A percentile compares a stretch with the other conserved stretches of the same genome.
phyloP scores from a whole-genome alignment of 108 stramenopile species.

The Nitzschia inconspicua region DNA sequence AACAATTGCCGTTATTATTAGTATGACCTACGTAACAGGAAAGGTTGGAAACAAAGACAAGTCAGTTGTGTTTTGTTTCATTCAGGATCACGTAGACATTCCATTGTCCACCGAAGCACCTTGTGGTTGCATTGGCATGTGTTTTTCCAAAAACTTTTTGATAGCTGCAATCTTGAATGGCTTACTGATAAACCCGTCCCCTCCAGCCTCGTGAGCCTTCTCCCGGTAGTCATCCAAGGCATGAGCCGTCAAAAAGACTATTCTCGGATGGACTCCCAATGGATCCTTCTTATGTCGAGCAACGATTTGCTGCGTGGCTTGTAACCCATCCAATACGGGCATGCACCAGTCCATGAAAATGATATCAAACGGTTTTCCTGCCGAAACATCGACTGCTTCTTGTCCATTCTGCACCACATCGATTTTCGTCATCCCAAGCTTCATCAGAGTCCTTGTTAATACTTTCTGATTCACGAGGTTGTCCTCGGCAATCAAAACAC shows the following conservation, averaged over 20 bases:
- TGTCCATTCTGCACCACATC: conserved; percentile 37
- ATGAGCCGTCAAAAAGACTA: conserved; percentile 43
- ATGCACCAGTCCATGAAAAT: conserved; percentile 52
- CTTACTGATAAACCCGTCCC: conserved; percentile 26
- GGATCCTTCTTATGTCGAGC: conserved; percentile 1
- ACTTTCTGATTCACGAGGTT: conserved; percentile 41
- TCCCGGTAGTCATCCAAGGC: conserved; percentile 22
- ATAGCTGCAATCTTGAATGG: conserved; percentile 35
- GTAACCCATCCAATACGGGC: conserved; percentile 44
- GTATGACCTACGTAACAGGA: too few relatives aligned
- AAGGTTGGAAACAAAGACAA: too few relatives aligned
- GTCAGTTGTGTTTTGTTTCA: too few relatives aligned
- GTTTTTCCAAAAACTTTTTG: background rate
- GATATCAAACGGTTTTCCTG: conserved; percentile 12
- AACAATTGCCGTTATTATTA: too few relatives aligned
- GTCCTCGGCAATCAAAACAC: conserved; percentile 37
- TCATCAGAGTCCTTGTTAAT: conserved; percentile 22
- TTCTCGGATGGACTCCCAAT: conserved; percentile 10
- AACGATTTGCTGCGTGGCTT: conserved; percentile 28
- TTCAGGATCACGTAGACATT: too few relatives aligned
- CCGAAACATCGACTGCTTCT: conserved; percentile 29
- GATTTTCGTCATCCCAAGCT: conserved; percentile 21
- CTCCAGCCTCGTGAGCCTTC: conserved; percentile 26
- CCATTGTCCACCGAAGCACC: too few relatives aligned
- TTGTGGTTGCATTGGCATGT: too few relatives aligned